phyloP scores from a whole-genome alignment of 2,329 filamentous ascomycete genomes.

The Penicillium sp. region DNA sequence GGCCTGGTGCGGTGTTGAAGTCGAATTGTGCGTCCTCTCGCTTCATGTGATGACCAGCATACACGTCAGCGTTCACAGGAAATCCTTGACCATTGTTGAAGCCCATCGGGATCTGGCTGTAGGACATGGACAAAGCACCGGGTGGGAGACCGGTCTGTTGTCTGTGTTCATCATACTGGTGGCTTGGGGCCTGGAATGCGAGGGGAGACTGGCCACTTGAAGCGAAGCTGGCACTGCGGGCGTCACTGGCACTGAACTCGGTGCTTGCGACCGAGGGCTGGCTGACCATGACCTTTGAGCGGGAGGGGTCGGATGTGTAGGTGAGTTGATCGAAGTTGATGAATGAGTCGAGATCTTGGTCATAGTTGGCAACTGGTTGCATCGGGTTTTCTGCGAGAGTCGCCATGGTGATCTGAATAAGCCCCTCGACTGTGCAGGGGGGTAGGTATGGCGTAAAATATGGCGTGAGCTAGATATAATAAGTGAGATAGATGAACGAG shows the following conservation, averaged over 20 bases:
- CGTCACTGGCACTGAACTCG: conserved; percentile 31
- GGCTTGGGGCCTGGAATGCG: conserved; percentile 74
- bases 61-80: conserved; percentile 58
- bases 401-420: conserved; percentile 25
- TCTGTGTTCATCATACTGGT: conserved; percentile 92
- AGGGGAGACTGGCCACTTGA: conserved; percentile 48
- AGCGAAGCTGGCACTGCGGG: conserved; percentile 34
- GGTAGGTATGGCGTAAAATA: not conserved
- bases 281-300: conserved; percentile 34
- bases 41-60: conserved; percentile 46
- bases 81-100: conserved; percentile 38
- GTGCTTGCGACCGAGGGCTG: conserved; percentile 37
- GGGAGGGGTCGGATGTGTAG: conserved; percentile 38
- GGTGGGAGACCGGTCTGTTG: conserved; percentile 92
- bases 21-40: conserved; percentile 54
- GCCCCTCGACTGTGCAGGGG: not conserved
- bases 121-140: conserved; percentile 74
- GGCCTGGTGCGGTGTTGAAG: conserved; percentile 63
- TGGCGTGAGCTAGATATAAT: not conserved
- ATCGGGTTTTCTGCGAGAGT: conserved; percentile 35
- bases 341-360: conserved; percentile 46
- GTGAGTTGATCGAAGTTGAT: conserved; percentile 46
- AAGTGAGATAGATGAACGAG: conserved; percentile 3
- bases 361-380: conserved; percentile 35
- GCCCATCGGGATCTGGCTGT: conserved; percentile 58